These are phyloP conservation scores for Huntiella savannae DNA, from an alignment of 2,329 filamentous ascomycete genomes.

Conservation along the genomic window DNA sequence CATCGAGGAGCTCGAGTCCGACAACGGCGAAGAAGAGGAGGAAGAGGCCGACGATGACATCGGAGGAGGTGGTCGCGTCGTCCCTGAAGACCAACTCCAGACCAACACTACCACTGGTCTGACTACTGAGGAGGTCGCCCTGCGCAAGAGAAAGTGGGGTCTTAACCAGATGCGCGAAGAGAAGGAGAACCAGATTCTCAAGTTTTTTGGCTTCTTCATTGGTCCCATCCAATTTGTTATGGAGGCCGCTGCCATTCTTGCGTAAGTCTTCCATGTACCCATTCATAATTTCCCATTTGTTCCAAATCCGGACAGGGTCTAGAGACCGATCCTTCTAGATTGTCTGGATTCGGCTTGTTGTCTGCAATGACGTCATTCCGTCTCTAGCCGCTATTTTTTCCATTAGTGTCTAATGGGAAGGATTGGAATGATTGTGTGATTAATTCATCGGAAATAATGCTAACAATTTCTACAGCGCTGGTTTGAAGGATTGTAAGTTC, in stretches of 20 bases:
- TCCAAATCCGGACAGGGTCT: background rate
- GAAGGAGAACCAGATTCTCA: slow-evolving; percentile 67
- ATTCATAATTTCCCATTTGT: background rate
- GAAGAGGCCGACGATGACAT: slow-evolving; percentile 38
- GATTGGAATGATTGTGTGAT: too few relatives aligned
- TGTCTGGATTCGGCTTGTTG: too few relatives aligned
- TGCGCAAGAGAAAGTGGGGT: slow-evolving; percentile 51
- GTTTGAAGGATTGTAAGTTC: slow-evolving; percentile 11
- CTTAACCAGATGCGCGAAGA: slow-evolving; percentile 84
- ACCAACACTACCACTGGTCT: slow-evolving; percentile 54
- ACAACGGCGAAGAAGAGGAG: slow-evolving; percentile 49
- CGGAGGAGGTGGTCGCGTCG: slow-evolving; percentile 33
- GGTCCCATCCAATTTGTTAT: slow-evolving; percentile 89
- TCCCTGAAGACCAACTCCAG: slow-evolving; percentile 58
- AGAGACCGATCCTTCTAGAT: background rate
- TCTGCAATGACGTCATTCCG: too few relatives aligned
- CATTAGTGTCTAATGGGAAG: too few relatives aligned
- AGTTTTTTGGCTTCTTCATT: slow-evolving; percentile 68
- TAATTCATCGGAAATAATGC: background rate
- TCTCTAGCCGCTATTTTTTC: too few relatives aligned
- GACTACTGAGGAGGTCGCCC: slow-evolving; percentile 46
- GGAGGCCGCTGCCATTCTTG: slow-evolving; percentile 67
- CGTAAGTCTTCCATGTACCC: slow-evolving; percentile 55
- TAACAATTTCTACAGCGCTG: slow-evolving; percentile 10
- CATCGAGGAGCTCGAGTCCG: slow-evolving; percentile 71